Conservation (phyloP, 2,329 filamentous ascomycete species). For the Colletotrichum zoysiae region DNA sequence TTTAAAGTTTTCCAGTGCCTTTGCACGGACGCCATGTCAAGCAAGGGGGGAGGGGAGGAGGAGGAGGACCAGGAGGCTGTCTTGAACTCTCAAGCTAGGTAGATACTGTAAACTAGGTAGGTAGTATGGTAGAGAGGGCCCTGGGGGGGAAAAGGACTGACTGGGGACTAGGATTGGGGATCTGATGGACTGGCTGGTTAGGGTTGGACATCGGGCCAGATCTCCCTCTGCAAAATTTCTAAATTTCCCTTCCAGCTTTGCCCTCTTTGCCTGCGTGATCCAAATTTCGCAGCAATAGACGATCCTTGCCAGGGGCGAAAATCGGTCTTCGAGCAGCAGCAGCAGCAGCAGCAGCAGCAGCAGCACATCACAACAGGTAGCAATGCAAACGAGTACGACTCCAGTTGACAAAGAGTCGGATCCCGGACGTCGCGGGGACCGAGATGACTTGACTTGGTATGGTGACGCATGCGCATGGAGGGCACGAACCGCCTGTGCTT, state of each 20-base stretch:
- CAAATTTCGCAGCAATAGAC: background rate
- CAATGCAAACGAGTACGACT: background rate
- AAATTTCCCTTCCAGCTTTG: background rate
- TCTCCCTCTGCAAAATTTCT: background rate
- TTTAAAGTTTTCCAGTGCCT: slow-evolving; percentile 28
- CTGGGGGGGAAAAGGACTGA: too few relatives aligned
- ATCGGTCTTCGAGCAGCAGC: background rate
- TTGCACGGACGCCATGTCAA: slow-evolving; percentile 24
- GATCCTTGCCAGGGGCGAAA: background rate
- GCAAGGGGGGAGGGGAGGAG: slow-evolving; percentile 4
- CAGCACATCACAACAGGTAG: background rate
- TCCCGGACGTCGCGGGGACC: slow-evolving; percentile 4
- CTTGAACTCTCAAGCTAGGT: too few relatives aligned
- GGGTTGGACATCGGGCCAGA: background rate
- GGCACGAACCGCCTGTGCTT: slow-evolving; percentile 17
- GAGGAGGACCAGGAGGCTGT: too few relatives aligned
- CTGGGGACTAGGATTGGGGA: background rate
- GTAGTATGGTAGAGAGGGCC: too few relatives aligned
- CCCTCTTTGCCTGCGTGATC: background rate
- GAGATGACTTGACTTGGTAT: slow-evolving; percentile 31
- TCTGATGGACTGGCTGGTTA: background rate
- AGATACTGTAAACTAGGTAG: background rate
- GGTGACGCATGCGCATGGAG: slow-evolving; percentile 30
- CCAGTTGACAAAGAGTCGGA: background rate
- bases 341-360: background rate